A percentile compares a stretch with the other conserved stretches of the same genome.
These are phyloP conservation scores for Tetramitus jugosus DNA, from an alignment of 208 protist species.

Conservation along the genomic window DNA sequence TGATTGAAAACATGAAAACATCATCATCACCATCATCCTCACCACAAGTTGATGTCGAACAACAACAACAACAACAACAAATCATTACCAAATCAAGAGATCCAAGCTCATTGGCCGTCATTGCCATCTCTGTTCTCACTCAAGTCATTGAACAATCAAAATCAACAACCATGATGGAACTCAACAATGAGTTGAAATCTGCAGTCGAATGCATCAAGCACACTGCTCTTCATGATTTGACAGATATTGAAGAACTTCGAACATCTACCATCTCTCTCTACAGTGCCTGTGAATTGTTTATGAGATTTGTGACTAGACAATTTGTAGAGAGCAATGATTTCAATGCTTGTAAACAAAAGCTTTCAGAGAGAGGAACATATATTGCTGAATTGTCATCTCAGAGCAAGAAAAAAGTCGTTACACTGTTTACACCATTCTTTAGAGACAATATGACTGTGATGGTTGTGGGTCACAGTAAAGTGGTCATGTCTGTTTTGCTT, in stretches of 20 bases:
- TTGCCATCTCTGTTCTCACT: constrained; percentile 1
- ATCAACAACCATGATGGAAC: background rate
- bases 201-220: background rate
- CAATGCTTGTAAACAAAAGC: background rate
- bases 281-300: constrained; percentile 1
- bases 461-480: background rate
- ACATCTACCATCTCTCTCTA: background rate
- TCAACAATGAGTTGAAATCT: background rate
- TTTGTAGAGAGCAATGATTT: background rate
- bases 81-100: no score
- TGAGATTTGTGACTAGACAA: constrained; percentile 17
- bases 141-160: background rate
- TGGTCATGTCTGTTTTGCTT: background rate
- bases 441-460: constrained; percentile 4
- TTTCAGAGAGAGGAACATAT: constrained; percentile 1
- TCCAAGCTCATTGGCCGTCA: background rate
- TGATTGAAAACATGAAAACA: no score
- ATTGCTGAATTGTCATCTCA: background rate
- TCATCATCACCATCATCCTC: no score
- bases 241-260: background rate
- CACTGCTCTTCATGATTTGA: background rate
- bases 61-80: no score
- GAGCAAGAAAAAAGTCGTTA: background rate
- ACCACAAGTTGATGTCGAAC: no score
- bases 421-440: constrained; percentile 5